Conservation (phyloP, 176 grass and related monocot genomes). For the Carex littledalei region DNA sequence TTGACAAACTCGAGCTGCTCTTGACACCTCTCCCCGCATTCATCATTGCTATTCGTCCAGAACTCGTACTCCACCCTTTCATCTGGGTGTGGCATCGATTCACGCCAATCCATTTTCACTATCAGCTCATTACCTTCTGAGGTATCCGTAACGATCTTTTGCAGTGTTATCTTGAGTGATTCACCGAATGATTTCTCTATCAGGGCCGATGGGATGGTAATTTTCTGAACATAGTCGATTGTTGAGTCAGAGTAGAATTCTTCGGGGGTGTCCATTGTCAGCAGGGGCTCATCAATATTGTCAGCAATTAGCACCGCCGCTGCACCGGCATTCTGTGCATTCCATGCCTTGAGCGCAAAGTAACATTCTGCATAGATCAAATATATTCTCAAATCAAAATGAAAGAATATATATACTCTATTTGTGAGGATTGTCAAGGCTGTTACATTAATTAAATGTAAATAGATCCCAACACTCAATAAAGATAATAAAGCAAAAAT, state of each 20-base stretch:
- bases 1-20: conserved; percentile 67
- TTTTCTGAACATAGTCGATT: conserved; percentile 54
- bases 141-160: neutral
- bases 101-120: conserved; percentile 78
- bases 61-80: conserved; percentile 95
- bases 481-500: neutral
- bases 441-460: neutral
- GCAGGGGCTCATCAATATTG: conserved; percentile 68
- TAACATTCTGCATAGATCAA: conserved; percentile 53
- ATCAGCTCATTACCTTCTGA: conserved; percentile 49
- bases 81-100: conserved; percentile 95
- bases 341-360: conserved; percentile 92
- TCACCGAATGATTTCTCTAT: conserved; percentile 60
- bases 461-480: neutral
- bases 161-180: conserved; percentile 42
- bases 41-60: conserved; percentile 99
- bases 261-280: conserved; percentile 91
- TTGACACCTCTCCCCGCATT: conserved; percentile 68
- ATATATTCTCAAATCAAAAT: neutral
- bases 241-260: conserved; percentile 10
- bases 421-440: neutral
- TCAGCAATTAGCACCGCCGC: conserved; percentile 74
- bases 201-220: conserved; percentile 83
- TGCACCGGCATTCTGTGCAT: conserved; percentile 79
- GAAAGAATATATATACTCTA: neutral